phyloP scores from a whole-genome alignment of 2,329 filamentous ascomycete species.

The Cladosporium phlei region DNA sequence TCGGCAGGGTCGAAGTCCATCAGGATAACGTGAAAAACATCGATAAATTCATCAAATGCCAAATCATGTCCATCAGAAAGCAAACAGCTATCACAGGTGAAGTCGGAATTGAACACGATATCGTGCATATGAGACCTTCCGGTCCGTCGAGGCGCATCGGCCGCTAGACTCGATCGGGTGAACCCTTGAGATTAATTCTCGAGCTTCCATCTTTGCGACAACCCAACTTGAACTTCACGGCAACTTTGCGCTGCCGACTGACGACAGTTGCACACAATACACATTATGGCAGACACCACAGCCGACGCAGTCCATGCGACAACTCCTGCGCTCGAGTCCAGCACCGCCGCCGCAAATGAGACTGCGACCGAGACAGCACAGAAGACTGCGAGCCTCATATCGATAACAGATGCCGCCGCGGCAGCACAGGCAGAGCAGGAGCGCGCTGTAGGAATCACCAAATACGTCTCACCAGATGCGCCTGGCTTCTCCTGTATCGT shows the following conservation, averaged over 20 bases:
- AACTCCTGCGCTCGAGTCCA: background rate
- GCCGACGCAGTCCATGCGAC: background rate
- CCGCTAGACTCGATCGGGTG: slow-evolving; percentile 1
- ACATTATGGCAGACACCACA: background rate
- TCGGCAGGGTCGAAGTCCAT: too few species aligned
- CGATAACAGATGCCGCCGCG: slow-evolving; percentile 1
- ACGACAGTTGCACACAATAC: too few species aligned
- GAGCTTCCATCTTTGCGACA: background rate
- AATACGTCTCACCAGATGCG: slow-evolving; percentile 55
- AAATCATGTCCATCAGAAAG: too few species aligned
- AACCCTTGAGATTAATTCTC: slow-evolving; percentile 7
- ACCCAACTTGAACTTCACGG: too few species aligned
- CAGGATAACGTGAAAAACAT: too few species aligned
- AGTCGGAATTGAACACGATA: too few species aligned
- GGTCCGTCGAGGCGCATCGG: too few species aligned
- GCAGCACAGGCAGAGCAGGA: slow-evolving; percentile 34
- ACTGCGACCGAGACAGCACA: background rate
- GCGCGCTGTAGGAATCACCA: slow-evolving; percentile 54
- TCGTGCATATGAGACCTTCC: too few species aligned
- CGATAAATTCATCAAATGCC: too few species aligned
- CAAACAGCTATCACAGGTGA: too few species aligned
- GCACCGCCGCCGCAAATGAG: background rate
- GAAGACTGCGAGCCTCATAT: background rate
- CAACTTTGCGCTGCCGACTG: too few species aligned
- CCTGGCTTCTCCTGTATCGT: slow-evolving; percentile 59